phyloP scores from a whole-genome alignment of 2,329 filamentous ascomycete species.

The Aspergillus brunneoviolaceus region DNA sequence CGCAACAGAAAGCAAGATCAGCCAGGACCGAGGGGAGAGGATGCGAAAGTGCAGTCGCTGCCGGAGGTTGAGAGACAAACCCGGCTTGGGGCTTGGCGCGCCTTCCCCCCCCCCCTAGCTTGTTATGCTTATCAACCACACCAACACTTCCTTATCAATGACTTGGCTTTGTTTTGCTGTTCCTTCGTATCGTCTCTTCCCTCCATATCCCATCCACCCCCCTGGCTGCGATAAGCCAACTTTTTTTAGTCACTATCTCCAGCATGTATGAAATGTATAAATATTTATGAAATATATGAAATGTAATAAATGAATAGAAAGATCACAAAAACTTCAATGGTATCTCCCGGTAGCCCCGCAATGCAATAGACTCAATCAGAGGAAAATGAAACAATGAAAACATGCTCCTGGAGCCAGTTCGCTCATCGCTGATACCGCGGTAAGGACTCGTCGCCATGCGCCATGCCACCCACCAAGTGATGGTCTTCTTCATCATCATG shows the following conservation, averaged over 20 bases:
- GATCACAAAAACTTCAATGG: constrained; percentile 25
- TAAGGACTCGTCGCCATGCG: constrained; percentile 41
- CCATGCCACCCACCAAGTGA: constrained; percentile 41
- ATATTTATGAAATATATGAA: neutral
- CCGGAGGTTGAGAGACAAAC: neutral
- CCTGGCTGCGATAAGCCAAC: neutral
- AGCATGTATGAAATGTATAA: neutral
- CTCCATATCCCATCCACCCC: neutral
- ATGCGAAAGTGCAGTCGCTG: neutral
- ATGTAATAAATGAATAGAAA: constrained; percentile 11
- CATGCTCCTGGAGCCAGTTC: constrained; percentile 1
- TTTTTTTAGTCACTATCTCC: neutral
- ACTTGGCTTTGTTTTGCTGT: neutral
- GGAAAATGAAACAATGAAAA: constrained; percentile 14
- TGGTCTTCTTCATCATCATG: constrained; percentile 59
- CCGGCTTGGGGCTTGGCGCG: neutral
- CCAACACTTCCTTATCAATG: neutral
- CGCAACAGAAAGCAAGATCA: neutral
- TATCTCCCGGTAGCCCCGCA: constrained; percentile 33
- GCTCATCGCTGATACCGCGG: constrained; percentile 46
- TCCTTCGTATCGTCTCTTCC: neutral
- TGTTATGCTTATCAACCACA: neutral
- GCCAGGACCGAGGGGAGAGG: neutral
- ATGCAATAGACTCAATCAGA: constrained; percentile 32
- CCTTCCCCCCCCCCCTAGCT: neutral